Base-by-base conservation (phyloP, 129 eudicot species). In the Ambrosia artemisiifolia region DNA sequence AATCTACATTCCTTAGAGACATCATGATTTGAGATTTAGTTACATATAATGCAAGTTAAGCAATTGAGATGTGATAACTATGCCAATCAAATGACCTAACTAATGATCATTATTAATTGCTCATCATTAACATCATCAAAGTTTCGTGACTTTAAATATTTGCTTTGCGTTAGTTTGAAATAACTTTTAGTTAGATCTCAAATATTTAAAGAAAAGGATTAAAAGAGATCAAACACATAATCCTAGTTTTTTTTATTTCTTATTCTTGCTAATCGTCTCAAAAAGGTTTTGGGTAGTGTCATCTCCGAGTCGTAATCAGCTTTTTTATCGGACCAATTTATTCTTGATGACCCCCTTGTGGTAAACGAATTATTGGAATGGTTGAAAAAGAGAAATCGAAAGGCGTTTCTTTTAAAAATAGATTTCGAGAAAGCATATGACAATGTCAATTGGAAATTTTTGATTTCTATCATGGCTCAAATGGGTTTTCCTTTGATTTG, bases 71-170 rank as follows among this genome's bases (percentile, higher is more conserved):
- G 80, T 36, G 80, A 76, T 69, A 63, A 76, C 54, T 47, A 68
- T 68, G 16, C 75, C 63, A 76, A 76, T 76, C 75, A 76, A 69
- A 69, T 69, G 63, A 59, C 75, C 75, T 59, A 76, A 76, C 63
- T 60, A 60, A 38, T 69, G 32, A 76, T 76, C 42, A 49, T 69
- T 59, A 76, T 34, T 59, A 47, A 30, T 57, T 47, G 65, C 33
- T 59, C 81, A 69, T 76, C 75, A 68, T 67, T 68, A 59, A 60
- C 65, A 34, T 62, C 75, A 69, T 76, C 63, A 35, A 59, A 18
- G 42, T 19, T 46, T 67, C 19, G 4, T 24, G 9, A 8, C 53
- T 50, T 65, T 34, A 11, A 10, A 72, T 28, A 44, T 48, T 67
- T 67, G 18, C 67, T 40, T 59, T 43, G 5, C 9, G 49, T 48